Percentiles rank a stretch among this genome's conserved stretches.
Conservation (phyloP, 1,284 basidiomycete genomes). For the Ustilago xerochloae region DNA sequence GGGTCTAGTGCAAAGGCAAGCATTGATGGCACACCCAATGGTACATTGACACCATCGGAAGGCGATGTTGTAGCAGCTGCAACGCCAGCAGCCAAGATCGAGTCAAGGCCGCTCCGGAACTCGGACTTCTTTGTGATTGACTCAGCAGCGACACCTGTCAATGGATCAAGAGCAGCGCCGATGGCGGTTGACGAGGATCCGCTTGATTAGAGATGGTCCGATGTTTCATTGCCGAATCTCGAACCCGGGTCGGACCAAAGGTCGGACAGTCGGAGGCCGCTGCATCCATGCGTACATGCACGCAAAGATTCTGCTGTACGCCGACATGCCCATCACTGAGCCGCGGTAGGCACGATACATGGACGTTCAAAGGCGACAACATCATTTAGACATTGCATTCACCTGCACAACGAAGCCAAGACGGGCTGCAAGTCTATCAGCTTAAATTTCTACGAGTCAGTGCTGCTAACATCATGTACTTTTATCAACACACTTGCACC, state of each 20-base stretch:
- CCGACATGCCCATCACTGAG: too few species aligned
- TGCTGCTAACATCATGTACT: too few species aligned
- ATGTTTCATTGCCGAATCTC: background rate
- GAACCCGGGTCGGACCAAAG: too few species aligned
- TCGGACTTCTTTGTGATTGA: slow-evolving; percentile 64
- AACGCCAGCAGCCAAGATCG: slow-evolving; percentile 40
- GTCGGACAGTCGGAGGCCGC: background rate
- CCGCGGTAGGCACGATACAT: too few species aligned
- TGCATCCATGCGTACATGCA: background rate
- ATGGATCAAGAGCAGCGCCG: slow-evolving; percentile 32
- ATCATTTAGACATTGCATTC: too few species aligned
- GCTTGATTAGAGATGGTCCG: slow-evolving; percentile 32
- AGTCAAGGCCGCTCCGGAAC: slow-evolving; percentile 59
- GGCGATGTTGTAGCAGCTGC: slow-evolving; percentile 18
- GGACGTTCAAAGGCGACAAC: too few species aligned
- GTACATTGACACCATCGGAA: slow-evolving; percentile 30
- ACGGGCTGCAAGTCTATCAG: background rate
- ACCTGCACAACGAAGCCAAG: too few species aligned
- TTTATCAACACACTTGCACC: background rate
- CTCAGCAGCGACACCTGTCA: slow-evolving; percentile 46
- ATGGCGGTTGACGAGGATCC: slow-evolving; percentile 54
- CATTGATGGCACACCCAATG: slow-evolving; percentile 30
- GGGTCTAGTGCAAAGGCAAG: slow-evolving; percentile 21
- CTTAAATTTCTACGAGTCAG: too few species aligned
- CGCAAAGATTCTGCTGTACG: too few species aligned